These are phyloP conservation scores for Geotrichum ghanense DNA, from an alignment of 805 yeast species.

Conservation along the genomic window DNA sequence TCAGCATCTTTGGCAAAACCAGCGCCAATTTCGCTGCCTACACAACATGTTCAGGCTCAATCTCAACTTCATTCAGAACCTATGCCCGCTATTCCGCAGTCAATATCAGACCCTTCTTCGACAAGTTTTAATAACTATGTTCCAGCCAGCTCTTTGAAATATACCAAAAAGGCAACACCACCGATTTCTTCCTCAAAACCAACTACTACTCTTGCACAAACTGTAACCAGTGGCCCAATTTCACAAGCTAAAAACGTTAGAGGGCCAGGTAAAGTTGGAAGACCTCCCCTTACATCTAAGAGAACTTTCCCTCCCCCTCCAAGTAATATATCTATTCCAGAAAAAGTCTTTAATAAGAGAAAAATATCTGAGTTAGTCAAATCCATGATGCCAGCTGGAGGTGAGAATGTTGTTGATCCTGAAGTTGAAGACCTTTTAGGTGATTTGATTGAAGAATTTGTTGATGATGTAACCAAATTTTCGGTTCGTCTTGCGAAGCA, in stretches of 20 bases:
- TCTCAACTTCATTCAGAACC: neutral
- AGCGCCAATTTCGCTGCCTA: neutral
- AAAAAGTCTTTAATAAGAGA: neutral
- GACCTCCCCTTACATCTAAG: neutral
- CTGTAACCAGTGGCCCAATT: neutral
- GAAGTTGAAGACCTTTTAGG: slow-evolving; percentile 83
- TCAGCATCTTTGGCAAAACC: neutral
- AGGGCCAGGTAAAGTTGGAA: neutral
- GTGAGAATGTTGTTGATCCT: slow-evolving; percentile 89
- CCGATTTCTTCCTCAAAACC: neutral
- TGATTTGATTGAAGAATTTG: slow-evolving; percentile 94
- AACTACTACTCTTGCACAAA: neutral
- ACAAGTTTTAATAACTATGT: neutral
- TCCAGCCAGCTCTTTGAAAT: neutral
- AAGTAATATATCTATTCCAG: neutral
- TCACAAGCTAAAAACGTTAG: neutral
- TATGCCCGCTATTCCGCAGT: neutral
- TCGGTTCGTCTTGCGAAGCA: slow-evolving; percentile 94
- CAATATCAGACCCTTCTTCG: neutral
- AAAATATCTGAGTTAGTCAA: neutral
- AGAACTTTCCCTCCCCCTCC: neutral
- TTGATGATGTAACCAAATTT: slow-evolving; percentile 78
- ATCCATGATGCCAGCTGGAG: slow-evolving; percentile 38
- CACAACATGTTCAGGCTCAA: neutral
- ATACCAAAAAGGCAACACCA: neutral